Base-by-base conservation (phyloP, 306 rosid species). In the Sesbania bispinosa region DNA sequence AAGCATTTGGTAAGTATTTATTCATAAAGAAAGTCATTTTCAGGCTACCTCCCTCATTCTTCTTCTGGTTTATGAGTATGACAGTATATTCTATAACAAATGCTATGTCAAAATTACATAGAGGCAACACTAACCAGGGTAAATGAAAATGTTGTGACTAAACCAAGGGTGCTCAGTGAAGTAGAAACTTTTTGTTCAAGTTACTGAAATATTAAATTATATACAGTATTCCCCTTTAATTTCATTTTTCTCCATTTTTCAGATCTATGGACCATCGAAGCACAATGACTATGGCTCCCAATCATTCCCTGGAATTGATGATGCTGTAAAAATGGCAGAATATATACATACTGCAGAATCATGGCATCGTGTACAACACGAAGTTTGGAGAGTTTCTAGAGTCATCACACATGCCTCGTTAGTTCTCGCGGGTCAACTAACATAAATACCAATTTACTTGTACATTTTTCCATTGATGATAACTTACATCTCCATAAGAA, bases 321-420 rank as follows among this genome's bases (percentile, higher is more conserved):
- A 83, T 58, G 87, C 85, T 24, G 26, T 84, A n/a, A 78, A 69
- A 64, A 51, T 64, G 60, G 96, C 92, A 2, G 67, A 79, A 46
- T 60, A 33, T 16, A 20, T 55, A 15, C 74, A 81, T 16, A 84
- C 74, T 27, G 26, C 60, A 51, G 93, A 88, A 71, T 82, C 94
- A 20, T 77, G 94, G 94, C 69, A 58, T 67, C 75, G 42, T 46
- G 88, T 82, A 47, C 92, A 88, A 60, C 96, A 83, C 15, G 82
- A 90, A 77, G 84, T 83, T 46, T 90, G 90, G 91, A 77, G 92
- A 78, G 90, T 88, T 46, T 65, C 96, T 5, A 85, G 92, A 79
- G 87, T 80, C 42, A 73, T 88, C 59, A 88, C 53, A 70, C 90
- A 83, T 4, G 87, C 86, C 30, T 81, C 92, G 4, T 70, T 77